Percentiles rank a stretch among this genome's conserved stretches.
Evolutionary conservation across 495 filamentous ascomycete genomes (phyloP).

Genomic region (Aspergillus ostianus): DNA sequence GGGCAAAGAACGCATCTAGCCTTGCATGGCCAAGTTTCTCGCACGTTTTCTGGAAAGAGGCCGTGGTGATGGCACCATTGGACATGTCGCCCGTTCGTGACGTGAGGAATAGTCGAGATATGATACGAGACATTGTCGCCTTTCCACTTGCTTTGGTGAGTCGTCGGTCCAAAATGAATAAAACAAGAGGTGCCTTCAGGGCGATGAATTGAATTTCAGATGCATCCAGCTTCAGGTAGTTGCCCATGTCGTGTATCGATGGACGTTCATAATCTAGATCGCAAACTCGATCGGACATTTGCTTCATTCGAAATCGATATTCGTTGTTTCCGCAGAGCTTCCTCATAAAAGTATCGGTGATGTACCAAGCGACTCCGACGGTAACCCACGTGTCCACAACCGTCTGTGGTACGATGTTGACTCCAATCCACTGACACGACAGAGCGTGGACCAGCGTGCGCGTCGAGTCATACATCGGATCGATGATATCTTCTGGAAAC

Average conservation of each 20-base stretch:
- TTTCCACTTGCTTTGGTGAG: constrained; percentile 83
- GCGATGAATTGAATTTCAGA: constrained; percentile 85
- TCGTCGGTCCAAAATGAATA: constrained; percentile 90
- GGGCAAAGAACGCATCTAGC: constrained; percentile 82
- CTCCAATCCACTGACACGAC: constrained; percentile 90
- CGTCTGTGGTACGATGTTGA: constrained; percentile 79
- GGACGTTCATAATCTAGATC: constrained; percentile 80
- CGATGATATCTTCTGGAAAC: constrained; percentile 76
- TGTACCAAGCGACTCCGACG: constrained; percentile 86
- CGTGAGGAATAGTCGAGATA: constrained; percentile 75
- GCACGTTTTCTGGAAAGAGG: constrained; percentile 72
- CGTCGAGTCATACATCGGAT: constrained; percentile 75
- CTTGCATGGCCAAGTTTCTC: constrained; percentile 85
- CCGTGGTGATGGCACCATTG: constrained; percentile 70
- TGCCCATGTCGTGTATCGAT: constrained; percentile 76
- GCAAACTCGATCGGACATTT: constrained; percentile 74
- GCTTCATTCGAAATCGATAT: constrained; percentile 87
- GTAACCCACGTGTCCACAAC: constrained; percentile 88
- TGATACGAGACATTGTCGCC: constrained; percentile 78
- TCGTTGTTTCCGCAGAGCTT: constrained; percentile 91
- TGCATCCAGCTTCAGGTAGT: constrained; percentile 72
- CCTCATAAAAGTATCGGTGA: constrained; percentile 88
- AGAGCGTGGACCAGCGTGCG: constrained; percentile 76
- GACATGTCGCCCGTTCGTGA: constrained; percentile 74
- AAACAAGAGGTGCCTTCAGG: constrained; percentile 85